Percentiles rank a stretch among this genome's conserved stretches.
phyloP scores from a whole-genome alignment of 2,329 filamentous ascomycete genomes.

The Ascochyta lentis region DNA sequence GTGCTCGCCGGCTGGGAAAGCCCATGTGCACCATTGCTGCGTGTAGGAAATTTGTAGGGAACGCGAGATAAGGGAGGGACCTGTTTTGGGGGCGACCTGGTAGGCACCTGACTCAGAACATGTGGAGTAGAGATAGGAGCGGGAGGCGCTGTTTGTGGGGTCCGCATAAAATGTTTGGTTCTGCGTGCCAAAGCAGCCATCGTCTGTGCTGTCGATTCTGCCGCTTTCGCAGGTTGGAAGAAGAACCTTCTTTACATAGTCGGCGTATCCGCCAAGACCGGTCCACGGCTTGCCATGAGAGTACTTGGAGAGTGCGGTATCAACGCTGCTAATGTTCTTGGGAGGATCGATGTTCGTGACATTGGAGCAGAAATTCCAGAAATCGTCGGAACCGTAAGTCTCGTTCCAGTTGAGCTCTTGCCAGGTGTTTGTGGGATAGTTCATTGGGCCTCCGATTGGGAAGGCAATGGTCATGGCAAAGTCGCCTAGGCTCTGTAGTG shows the following conservation, averaged over 20 bases:
- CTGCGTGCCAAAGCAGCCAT: conserved; percentile 55
- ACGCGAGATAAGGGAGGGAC: conserved; percentile 57
- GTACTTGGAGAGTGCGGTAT: conserved; percentile 57
- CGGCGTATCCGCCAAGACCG: conserved; percentile 60
- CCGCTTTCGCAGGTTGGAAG: conserved; percentile 53
- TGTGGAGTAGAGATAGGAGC: conserved; percentile 60
- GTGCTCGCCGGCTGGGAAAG: conserved; percentile 57
- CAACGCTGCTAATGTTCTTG: conserved; percentile 53
- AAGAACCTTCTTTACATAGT: conserved; percentile 58
- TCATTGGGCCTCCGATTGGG: conserved; percentile 56
- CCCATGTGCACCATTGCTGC: conserved; percentile 64
- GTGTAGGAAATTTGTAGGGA: conserved; percentile 59
- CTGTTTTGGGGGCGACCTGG: conserved; percentile 54
- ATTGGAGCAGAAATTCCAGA: conserved; percentile 61
- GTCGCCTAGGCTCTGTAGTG: conserved; percentile 54
- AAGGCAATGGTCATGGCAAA: conserved; percentile 59
- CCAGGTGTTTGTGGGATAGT: conserved; percentile 61
- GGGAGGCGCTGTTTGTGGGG: conserved; percentile 48
- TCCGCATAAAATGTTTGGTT: conserved; percentile 55
- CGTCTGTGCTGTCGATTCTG: conserved; percentile 51
- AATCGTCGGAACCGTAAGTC: conserved; percentile 53
- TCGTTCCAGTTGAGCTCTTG: conserved; percentile 61
- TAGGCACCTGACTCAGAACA: conserved; percentile 59
- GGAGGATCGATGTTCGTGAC: conserved; percentile 57
- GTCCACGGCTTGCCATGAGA: conserved; percentile 59